Evolutionary conservation across 257 asterid genomes (phyloP).

Genomic region (Paulownia fortunei): DNA sequence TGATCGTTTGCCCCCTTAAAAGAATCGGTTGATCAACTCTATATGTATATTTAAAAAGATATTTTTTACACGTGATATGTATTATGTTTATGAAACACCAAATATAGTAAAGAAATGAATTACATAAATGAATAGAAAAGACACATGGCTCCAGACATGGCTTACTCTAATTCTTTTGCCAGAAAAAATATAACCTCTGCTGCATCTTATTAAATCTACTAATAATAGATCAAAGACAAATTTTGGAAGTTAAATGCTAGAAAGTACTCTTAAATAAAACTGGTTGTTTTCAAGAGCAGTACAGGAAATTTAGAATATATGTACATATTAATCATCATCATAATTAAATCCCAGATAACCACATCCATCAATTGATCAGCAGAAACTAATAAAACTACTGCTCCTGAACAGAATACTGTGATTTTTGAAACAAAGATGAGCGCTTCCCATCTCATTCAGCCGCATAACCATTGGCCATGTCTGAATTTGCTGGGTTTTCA

Average conservation of each 20-base stretch:
- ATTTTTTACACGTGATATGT: too few relatives aligned
- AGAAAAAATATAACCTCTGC: too few relatives aligned
- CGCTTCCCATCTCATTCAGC: constrained; percentile 33
- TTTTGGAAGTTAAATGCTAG: background rate
- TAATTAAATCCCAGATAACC: constrained; percentile 8
- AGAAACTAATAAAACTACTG: constrained; percentile 27
- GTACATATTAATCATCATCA: constrained; percentile 32
- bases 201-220: too few relatives aligned
- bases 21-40: too few relatives aligned
- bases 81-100: too few relatives aligned
- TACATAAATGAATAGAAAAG: too few relatives aligned
- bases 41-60: too few relatives aligned
- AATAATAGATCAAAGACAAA: too few relatives aligned
- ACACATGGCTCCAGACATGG: too few relatives aligned
- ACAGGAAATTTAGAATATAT: constrained; percentile 31
- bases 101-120: too few relatives aligned
- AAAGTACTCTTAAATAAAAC: constrained; percentile 20
- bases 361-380: constrained; percentile 22
- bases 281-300: constrained; percentile 6
- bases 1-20: too few relatives aligned
- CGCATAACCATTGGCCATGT: constrained; percentile 32
- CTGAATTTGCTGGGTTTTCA: constrained; percentile 7
- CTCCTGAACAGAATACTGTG: constrained; percentile 23
- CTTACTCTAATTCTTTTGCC: too few relatives aligned
- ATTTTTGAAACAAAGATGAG: background rate